Evolutionary conservation across 257 asterid species (phyloP), one percentile per base, ranked within the genome.

Genomic region (Verbena officinalis): DNA sequence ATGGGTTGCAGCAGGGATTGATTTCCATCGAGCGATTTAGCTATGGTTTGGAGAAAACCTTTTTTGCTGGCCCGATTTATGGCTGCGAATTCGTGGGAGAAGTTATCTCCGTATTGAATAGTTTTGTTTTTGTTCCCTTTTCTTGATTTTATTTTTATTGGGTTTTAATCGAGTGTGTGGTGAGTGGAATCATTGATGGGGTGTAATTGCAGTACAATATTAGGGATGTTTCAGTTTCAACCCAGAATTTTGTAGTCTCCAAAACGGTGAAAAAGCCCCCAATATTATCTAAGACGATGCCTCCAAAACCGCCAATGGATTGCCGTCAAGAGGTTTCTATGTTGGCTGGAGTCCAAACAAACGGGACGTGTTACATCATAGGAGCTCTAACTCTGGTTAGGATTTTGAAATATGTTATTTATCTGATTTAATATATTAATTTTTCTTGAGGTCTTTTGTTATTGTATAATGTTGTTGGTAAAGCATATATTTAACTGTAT

Each of bases 211-310:
- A n/a, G n/a, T n/a, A n/a, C n/a, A n/a, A n/a, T n/a, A n/a, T n/a
- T n/a, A n/a, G n/a, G n/a, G n/a, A n/a, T n/a, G n/a, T n/a, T n/a
- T n/a, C n/a, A n/a, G n/a, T n/a, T 83, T 88, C 79, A 81, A 82
- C 76, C 50, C 82, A n/a, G 90, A 88, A 44, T 78, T 72, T n/a
- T 55, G 81, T 85, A 6, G 93, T 85, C 38, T 85, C 93, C 0
- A 87, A 70, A 81, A 85, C 71, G 93, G 88, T 12, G 90, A 83
- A 5, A 85, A 74, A 65, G 94, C 94, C 27, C 93, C 90, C n/a
- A 85, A 88, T 69, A 24, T 85, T 34, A 94, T 88, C 5, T 88
- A 79, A 83, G 78, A 67, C 90, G 96, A 7, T 84, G 84, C 46
- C 74, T 85, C 33, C 86, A 73, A 39, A 81, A 81, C 65, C 84